Evolutionary conservation across 257 asterid genomes (phyloP).

Genomic region (Striga asiatica): DNA sequence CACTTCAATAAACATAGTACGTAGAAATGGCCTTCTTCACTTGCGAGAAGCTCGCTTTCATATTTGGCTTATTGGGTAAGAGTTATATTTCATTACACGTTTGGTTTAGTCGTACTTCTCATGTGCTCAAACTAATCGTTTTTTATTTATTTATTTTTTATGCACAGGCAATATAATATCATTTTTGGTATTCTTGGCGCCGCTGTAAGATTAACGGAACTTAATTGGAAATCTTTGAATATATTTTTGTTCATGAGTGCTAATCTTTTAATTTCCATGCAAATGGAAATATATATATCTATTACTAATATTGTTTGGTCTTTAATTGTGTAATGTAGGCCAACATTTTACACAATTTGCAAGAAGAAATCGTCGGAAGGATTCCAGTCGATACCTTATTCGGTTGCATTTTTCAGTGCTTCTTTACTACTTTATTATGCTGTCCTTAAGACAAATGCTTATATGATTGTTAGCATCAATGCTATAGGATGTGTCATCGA

Average conservation of each 20-base stretch:
- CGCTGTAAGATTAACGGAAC: conserved; percentile 49
- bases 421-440: conserved; percentile 51
- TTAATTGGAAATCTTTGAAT: too few species aligned
- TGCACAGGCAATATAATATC: conserved; percentile 47
- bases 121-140: background rate
- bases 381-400: conserved; percentile 46
- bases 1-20: background rate
- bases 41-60: conserved; percentile 30
- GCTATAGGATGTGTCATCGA: conserved; percentile 45
- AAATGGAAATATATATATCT: background rate
- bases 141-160: background rate
- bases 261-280: background rate
- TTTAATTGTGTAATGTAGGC: conserved; percentile 21
- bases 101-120: too few species aligned
- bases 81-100: background rate
- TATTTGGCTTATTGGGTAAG: conserved; percentile 54
- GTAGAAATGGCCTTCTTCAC: conserved; percentile 28
- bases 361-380: conserved; percentile 60
- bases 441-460: conserved; percentile 39
- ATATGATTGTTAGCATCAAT: conserved; percentile 48
- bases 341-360: conserved; percentile 52
- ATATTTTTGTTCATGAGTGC: too few species aligned
- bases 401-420: conserved; percentile 57
- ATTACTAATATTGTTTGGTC: background rate
- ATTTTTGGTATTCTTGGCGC: conserved; percentile 56